Evolutionary conservation across 2,329 filamentous ascomycete genomes (phyloP), one percentile per base, ranked within the genome.

Genomic region (Trichoderma lentiforme): DNA sequence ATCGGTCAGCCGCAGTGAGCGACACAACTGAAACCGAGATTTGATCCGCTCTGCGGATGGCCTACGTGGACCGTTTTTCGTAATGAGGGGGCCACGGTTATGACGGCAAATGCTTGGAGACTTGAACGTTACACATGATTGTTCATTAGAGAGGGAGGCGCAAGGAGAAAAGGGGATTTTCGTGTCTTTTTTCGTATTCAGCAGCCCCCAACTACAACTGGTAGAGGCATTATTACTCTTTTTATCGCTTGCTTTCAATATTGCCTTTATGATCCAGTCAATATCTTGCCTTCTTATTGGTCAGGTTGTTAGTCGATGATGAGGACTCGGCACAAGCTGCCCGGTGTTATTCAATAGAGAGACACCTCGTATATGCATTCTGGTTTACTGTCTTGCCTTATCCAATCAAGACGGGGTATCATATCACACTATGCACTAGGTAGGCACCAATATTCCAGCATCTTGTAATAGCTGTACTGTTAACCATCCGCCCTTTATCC

Each of bases 41-140:
- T 30, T n/a, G 14, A 26, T 51, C 56, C 47, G 66, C 36, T 36
- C 36, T 32, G 36, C 53, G 7, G 24, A 51, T n/a, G 56, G 36
- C 56, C 28, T 6, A 51, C 36, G 15, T 39, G 18, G 21, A 24
- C 15, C 7, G 8, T n/a, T 24, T 14, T 3, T 21, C 24, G n/a
- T n/a, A 36, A 43, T 3, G 56, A 71, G 70, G 69, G 63, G 74
- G 74, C 75, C 65, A 60, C 75, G 74, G 74, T 74, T 76, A 76
- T 71, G 62, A 74, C 73, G 74, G 73, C 75, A 70, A 53, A n/a
- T 28, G 51, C 39, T 47, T 57, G 24, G 51, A 61, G 66, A 76
- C 72, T 67, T 73, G 56, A 21, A 72, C 65, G 66, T 67, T 70
- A 64, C 24, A 57, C 26, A 64, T 58, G 58, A 43, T 56, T 32